Percentiles rank a stretch among this genome's conserved stretches.
phyloP scores from a whole-genome alignment of 495 filamentous ascomycete genomes.

The Corynascus novoguineensis region DNA sequence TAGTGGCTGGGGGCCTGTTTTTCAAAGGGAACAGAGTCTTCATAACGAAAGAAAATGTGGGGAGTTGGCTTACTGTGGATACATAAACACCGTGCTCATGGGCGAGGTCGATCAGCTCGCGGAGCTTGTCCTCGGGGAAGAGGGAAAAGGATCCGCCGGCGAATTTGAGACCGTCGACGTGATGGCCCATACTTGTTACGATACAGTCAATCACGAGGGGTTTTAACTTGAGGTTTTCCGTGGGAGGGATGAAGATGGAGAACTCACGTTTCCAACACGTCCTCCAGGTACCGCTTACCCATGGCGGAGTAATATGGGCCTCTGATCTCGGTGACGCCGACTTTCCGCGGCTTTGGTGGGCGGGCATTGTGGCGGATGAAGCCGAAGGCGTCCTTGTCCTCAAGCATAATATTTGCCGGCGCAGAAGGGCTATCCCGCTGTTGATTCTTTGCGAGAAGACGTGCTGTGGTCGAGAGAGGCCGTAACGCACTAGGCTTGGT shows the following conservation, averaged over 20 bases:
- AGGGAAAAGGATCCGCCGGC: conserved; percentile 55
- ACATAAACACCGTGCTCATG: conserved; percentile 51
- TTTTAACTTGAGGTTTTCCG: neutral
- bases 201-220: neutral
- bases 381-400: conserved; percentile 48
- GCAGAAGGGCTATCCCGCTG: neutral
- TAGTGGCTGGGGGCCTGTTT: too few relatives aligned
- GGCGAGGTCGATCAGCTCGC: conserved; percentile 49
- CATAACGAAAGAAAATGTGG: too few relatives aligned
- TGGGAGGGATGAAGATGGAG: neutral
- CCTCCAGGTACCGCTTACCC: conserved; percentile 48
- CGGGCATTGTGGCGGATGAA: conserved; percentile 50
- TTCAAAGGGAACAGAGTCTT: too few relatives aligned
- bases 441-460: neutral
- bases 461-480: neutral
- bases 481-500: neutral
- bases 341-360: conserved; percentile 46
- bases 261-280: conserved; percentile 44
- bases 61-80: conserved; percentile 33
- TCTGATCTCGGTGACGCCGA: conserved; percentile 51
- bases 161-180: conserved; percentile 55
- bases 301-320: conserved; percentile 54
- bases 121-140: conserved; percentile 43
- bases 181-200: conserved; percentile 38
- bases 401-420: conserved; percentile 34